phyloP scores from a whole-genome alignment of 805 yeast species.

The Saccharomycodes ludwigii region DNA sequence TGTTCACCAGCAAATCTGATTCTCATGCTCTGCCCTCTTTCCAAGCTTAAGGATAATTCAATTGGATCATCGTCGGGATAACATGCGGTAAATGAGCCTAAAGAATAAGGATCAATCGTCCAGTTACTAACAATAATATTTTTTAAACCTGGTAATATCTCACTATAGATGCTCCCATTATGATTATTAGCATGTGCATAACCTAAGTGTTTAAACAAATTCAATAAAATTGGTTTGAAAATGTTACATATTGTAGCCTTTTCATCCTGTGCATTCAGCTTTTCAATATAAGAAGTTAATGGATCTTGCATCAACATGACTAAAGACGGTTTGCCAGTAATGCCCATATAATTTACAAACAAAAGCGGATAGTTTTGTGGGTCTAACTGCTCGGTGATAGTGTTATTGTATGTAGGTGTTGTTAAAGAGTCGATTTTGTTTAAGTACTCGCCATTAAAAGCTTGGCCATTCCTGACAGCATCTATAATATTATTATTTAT shows the following conservation, averaged over 20 bases:
- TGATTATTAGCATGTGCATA: conserved; percentile 8
- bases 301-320: conserved; percentile 63
- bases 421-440: background rate
- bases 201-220: conserved; percentile 11
- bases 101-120: conserved; percentile 66
- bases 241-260: conserved; percentile 44
- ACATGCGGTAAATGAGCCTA: conserved; percentile 77
- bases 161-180: conserved; percentile 8
- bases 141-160: conserved; percentile 26
- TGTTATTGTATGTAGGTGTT: conserved; percentile 1
- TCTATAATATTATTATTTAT: background rate
- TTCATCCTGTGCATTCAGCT: conserved; percentile 32
- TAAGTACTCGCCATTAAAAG: background rate
- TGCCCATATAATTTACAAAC: conserved; percentile 45
- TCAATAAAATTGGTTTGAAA: conserved; percentile 36
- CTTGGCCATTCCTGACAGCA: conserved; percentile 1
- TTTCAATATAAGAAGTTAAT: conserved; percentile 47
- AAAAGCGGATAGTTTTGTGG: conserved; percentile 52
- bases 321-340: conserved; percentile 39
- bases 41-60: conserved; percentile 46
- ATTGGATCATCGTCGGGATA: conserved; percentile 58
- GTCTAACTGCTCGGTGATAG: too few species aligned
- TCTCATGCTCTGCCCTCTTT: conserved; percentile 38
- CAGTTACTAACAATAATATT: conserved; percentile 49
- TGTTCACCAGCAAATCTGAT: conserved; percentile 89